Conservation (phyloP, 768 basidiomycete genomes). For the Leccinum longicurvipes region DNA sequence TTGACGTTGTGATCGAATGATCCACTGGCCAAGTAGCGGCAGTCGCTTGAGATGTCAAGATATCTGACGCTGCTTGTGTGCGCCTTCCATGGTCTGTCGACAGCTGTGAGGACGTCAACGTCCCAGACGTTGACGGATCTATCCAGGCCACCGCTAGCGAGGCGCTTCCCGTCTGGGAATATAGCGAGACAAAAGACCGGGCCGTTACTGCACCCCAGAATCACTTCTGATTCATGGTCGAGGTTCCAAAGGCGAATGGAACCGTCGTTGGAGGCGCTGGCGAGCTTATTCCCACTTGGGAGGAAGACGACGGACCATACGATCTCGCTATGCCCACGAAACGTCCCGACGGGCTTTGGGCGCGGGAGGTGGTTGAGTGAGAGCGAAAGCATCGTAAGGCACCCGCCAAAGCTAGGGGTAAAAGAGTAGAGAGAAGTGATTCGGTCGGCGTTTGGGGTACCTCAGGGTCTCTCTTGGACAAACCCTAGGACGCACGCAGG, state of each 20-base stretch:
- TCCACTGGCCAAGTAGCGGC: constrained; percentile 28
- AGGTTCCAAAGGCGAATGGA: constrained; percentile 31
- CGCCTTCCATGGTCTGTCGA: constrained; percentile 23
- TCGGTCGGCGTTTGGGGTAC: constrained; percentile 20
- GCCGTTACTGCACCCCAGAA: constrained; percentile 20
- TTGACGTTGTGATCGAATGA: constrained; percentile 32
- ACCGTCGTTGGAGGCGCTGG: constrained; percentile 29
- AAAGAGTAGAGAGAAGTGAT: constrained; percentile 16
- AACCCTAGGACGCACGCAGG: constrained; percentile 31
- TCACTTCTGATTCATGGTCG: constrained; percentile 22
- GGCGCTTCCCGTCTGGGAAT: constrained; percentile 25
- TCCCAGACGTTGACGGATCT: constrained; percentile 32
- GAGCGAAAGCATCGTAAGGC: constrained; percentile 30
- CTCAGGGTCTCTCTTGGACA: constrained; percentile 24
- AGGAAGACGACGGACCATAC: constrained; percentile 30
- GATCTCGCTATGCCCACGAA: constrained; percentile 27
- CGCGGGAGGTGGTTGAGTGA: constrained; percentile 28
- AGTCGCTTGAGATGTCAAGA: constrained; percentile 27
- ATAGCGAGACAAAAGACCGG: constrained; percentile 26
- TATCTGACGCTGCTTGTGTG: constrained; percentile 28
- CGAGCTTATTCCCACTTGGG: constrained; percentile 22
- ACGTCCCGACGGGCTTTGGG: constrained; percentile 18
- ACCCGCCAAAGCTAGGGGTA: constrained; percentile 22
- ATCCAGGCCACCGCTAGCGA: constrained; percentile 30
- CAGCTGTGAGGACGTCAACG: constrained; percentile 15